Evolutionary conservation across 306 rosid species (phyloP).

Genomic region (Vigna mungo): DNA sequence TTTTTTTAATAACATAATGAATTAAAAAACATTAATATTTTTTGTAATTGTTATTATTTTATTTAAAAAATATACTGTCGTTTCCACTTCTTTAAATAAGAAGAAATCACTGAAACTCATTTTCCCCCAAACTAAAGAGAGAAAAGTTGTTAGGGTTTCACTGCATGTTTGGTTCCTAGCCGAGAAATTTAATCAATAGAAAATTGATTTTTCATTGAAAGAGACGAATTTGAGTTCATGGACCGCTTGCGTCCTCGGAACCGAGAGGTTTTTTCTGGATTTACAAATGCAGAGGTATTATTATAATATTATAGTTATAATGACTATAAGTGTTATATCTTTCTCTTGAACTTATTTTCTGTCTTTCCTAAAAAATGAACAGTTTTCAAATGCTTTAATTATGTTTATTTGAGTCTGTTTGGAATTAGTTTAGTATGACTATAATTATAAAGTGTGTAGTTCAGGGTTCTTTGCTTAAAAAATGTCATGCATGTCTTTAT

Average conservation of each 20-base stretch:
- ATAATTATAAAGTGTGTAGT: not conserved
- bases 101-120: not conserved
- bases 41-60: no score
- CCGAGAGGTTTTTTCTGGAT: slow-evolving; percentile 69
- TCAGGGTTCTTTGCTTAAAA: not conserved
- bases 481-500: not conserved
- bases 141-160: slow-evolving; percentile 36
- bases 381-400: not conserved
- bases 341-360: not conserved
- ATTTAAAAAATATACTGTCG: no score
- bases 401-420: not conserved
- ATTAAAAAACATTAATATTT: no score
- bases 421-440: not conserved
- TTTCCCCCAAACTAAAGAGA: not conserved
- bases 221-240: slow-evolving; percentile 40
- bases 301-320: not conserved
- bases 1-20: no score
- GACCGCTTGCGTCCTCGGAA: slow-evolving; percentile 93
- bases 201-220: not conserved
- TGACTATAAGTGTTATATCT: not conserved
- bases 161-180: not conserved
- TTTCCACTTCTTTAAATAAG: no score
- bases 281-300: slow-evolving; percentile 78
- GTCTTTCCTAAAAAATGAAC: not conserved
- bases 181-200: not conserved